Evolutionary conservation across 2,329 filamentous ascomycete genomes (phyloP).

Genomic region (Sporothrix curviconia): DNA sequence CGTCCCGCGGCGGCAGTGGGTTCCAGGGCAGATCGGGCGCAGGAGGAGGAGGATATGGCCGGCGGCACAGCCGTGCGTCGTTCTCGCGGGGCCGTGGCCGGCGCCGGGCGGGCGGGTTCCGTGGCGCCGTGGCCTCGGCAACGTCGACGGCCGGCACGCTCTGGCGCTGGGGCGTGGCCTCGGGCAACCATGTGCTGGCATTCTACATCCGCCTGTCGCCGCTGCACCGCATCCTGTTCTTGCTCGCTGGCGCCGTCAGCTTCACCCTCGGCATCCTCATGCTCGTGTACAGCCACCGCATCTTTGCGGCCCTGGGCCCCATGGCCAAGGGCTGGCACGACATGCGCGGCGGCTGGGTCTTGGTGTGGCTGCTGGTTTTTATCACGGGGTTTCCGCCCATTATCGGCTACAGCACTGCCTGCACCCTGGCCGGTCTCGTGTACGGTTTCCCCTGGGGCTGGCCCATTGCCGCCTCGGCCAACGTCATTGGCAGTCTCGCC

Average conservation of each 20-base stretch:
- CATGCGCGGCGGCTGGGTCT: conserved; percentile 62
- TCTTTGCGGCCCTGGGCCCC: conserved; percentile 71
- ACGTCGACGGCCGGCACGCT: neutral
- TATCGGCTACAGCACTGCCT: conserved; percentile 76
- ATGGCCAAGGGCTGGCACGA: conserved; percentile 70
- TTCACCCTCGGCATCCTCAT: conserved; percentile 58
- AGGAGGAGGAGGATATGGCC: neutral
- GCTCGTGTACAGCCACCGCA: conserved; percentile 68
- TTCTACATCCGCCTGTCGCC: conserved; percentile 49
- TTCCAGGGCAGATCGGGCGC: neutral
- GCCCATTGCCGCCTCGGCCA: conserved; percentile 75
- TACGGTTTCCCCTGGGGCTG: conserved; percentile 60
- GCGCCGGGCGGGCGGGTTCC: neutral
- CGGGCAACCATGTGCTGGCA: conserved; percentile 1
- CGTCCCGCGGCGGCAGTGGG: neutral
- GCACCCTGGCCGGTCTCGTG: conserved; percentile 48
- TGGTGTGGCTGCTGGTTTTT: conserved; percentile 72
- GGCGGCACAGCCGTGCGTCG: neutral
- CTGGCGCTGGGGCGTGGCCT: neutral
- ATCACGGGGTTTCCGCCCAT: conserved; percentile 76
- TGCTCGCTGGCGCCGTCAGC: conserved; percentile 43
- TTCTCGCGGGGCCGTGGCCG: neutral
- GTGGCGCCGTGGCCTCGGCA: neutral
- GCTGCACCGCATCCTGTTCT: conserved; percentile 55
- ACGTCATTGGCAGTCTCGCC: conserved; percentile 67